Base-by-base conservation (phyloP, 495 filamentous ascomycete species). In the Penicillium paxilli region DNA sequence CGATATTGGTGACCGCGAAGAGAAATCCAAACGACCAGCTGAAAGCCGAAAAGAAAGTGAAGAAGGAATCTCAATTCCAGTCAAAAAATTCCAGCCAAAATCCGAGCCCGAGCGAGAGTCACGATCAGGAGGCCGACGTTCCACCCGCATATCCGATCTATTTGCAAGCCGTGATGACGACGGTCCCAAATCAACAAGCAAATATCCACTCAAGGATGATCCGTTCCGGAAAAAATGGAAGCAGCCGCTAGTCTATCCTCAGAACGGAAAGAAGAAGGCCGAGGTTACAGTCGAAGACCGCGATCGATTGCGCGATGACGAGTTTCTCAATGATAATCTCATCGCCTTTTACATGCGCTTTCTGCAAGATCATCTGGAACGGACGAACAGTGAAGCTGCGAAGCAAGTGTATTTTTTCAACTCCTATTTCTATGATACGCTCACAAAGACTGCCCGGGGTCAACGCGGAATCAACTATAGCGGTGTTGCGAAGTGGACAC, bases 301-400 rank as follows among this genome's bases (percentile, higher is more conserved):
- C 46, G 76, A 83, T 19, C 81, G 91, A 30, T 79, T 98, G 17
- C 86, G 92, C 47, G 89, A 90, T 54, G 84, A 84, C n/a, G 80
- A 96, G 59, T 96, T 88, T 49, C 67, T 98, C 16, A 98, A 98
- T 59, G 94, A 98, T 71, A 96, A 90, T 63, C 72, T 98, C 23
- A 86, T 98, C 50, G 83, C 79, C 17, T 97, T 96, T 65, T 95
- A 93, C 60, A 78, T 96, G 30, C 83, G 83, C 23, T 89, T 86
- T 60, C 72, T 96, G 12, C 84, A 93, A 64, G 79, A 86, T 52
- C 70, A 83, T 47, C 73, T 87, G 40, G 74, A 84, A 44, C 65
- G 80, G 20, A 75, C 73, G 12, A 77, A 82, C 41, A 72, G 80
- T 1, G 80, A 82, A 16, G 63, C 83, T 32, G 79, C 84, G 5